Percentiles rank a stretch among this genome's conserved stretches.
Evolutionary conservation across 2,329 filamentous ascomycete genomes (phyloP).

Genomic region (Pyricularia sp.): DNA sequence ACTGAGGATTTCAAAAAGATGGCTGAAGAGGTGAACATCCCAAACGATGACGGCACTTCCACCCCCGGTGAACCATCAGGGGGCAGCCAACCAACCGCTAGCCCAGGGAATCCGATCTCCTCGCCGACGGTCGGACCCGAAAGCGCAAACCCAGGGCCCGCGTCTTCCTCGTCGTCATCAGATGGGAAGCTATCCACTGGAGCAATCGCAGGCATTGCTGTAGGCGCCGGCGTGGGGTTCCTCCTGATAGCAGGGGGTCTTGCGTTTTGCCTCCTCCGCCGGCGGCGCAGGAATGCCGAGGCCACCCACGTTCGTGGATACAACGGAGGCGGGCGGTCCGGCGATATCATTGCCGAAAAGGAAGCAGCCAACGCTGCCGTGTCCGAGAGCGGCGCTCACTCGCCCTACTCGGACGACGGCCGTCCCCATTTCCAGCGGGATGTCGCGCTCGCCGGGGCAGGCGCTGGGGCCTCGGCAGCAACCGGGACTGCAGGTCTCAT

Average conservation of each 20-base stretch:
- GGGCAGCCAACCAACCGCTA: neutral
- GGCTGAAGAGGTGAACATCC: too few relatives aligned
- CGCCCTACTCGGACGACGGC: slow-evolving; percentile 34
- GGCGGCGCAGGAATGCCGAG: slow-evolving; percentile 22
- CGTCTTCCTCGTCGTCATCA: neutral
- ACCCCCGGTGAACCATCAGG: neutral
- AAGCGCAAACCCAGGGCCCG: neutral
- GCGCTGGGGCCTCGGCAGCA: slow-evolving; percentile 8
- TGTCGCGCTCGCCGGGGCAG: slow-evolving; percentile 9
- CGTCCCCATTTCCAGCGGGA: slow-evolving; percentile 10
- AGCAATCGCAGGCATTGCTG: slow-evolving; percentile 37
- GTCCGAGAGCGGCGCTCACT: slow-evolving; percentile 24
- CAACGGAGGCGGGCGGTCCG: slow-evolving; percentile 10
- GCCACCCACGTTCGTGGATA: slow-evolving; percentile 9
- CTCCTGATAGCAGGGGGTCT: slow-evolving; percentile 29
- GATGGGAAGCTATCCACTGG: slow-evolving; percentile 25
- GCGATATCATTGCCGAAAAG: slow-evolving; percentile 36
- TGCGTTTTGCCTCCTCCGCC: slow-evolving; percentile 33
- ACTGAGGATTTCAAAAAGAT: too few relatives aligned
- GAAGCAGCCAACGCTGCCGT: slow-evolving; percentile 25
- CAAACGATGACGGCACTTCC: neutral
- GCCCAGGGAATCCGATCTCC: neutral
- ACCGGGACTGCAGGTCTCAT: slow-evolving; percentile 7
- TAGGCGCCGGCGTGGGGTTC: slow-evolving; percentile 27
- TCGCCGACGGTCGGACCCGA: neutral